Evolutionary conservation across 306 rosid species (phyloP), one percentile per base, ranked within the genome.

Genomic region (Carpinus viminea): DNA sequence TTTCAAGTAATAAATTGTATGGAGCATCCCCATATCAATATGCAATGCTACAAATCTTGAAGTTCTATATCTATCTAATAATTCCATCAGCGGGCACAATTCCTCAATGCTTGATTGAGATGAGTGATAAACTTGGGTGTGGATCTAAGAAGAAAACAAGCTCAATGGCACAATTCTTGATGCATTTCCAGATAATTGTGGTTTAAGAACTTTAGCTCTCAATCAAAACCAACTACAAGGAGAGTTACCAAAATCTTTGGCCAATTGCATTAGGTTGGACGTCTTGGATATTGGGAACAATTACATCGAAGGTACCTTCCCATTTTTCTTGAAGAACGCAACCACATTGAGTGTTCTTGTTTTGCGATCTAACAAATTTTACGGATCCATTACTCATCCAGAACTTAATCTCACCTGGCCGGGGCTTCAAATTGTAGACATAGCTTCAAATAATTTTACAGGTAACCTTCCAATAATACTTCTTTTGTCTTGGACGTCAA

Each of bases 401-500:
- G 2, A 18, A 2, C 60, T 5, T 54, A 54, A 54, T 54, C 1
- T 2, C 24, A 17, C 10, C 6, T 54, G 24, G 60, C 11, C 60
- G 8, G 18, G 5, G 55, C 55, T 51, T 51, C 55, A 51, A 51
- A 51, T 51, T 51, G 1, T 51, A 3, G 18, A 51, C 18, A 3
- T 51, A 15, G 55, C 55, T 51, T 12, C 11, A 56, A 56, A 56
- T 2, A 56, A 56, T 20, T 56, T 56, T 3, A 8, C 2, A n/a
- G 61, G 61, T 1, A 17, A 8, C 20, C 54, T 89, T 51, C 92
- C 85, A 4, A 76, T 45, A 62, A 73, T 2, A 3, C 38, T 34
- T 34, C 26, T 24, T 24, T 24, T 24, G 26, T 24, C 26, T 24
- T 24, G 26, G 26, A 24, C 26, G 26, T 24, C 26, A 24, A 24